Evolutionary conservation across 768 basidiomycete genomes (phyloP).

Genomic region (Tulasnella sp.): DNA sequence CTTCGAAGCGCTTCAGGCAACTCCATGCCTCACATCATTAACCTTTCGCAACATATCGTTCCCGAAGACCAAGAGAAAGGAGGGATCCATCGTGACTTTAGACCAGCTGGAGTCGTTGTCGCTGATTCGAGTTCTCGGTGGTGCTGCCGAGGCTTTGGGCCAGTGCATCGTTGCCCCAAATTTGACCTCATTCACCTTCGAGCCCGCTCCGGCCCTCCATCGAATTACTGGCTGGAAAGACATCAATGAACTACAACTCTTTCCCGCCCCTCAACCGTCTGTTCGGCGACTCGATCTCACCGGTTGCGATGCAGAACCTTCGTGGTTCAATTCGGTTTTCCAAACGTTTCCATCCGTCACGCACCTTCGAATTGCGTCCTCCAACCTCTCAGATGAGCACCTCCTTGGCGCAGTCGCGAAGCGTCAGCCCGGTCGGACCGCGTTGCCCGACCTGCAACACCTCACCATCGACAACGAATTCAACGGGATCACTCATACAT

Average conservation of each 20-base stretch:
- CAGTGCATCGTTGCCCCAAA: background rate
- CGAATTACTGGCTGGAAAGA: background rate
- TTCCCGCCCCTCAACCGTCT: background rate
- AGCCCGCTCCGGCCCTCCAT: background rate
- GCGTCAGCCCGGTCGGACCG: background rate
- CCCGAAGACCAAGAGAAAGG: too few species aligned
- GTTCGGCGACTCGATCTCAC: background rate
- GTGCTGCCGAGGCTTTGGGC: background rate
- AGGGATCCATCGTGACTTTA: too few species aligned
- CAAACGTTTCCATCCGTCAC: background rate
- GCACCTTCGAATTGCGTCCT: background rate
- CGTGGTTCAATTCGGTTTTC: background rate
- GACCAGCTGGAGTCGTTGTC: background rate
- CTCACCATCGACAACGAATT: background rate
- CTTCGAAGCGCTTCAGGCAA: too few species aligned
- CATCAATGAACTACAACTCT: background rate
- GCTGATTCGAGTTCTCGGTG: background rate
- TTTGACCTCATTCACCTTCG: background rate
- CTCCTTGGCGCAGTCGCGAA: background rate
- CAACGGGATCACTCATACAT: background rate
- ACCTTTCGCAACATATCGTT: too few species aligned
- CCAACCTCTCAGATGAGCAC: background rate
- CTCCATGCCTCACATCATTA: too few species aligned
- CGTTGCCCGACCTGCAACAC: background rate
- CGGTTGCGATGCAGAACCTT: background rate